These are phyloP conservation scores for Kluyveromyces aestuarii DNA, from an alignment of 805 yeast genomes.

Conservation along the genomic window DNA sequence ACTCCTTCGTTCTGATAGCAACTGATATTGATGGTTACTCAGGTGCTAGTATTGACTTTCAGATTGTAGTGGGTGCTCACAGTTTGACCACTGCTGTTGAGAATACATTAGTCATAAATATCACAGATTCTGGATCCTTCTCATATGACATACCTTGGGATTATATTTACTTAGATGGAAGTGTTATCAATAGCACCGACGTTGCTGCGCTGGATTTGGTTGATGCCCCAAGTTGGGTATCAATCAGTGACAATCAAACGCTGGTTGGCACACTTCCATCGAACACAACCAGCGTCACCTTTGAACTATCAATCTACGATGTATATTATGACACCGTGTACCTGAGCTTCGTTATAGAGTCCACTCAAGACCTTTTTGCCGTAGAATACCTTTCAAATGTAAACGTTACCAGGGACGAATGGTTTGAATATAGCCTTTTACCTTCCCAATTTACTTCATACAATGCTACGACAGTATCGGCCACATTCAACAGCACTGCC, in stretches of 20 bases:
- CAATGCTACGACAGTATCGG: conserved; percentile 39
- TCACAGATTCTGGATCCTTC: conserved; percentile 52
- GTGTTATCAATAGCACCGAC: conserved; percentile 37
- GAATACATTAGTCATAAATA: conserved; percentile 50
- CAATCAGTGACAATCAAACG: conserved; percentile 32
- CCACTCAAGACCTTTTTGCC: conserved; percentile 48
- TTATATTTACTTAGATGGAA: conserved; percentile 57
- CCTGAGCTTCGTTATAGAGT: conserved; percentile 47
- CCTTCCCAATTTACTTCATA: conserved; percentile 49
- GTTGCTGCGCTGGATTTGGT: conserved; percentile 43
- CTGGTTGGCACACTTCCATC: conserved; percentile 52
- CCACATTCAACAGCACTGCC: conserved; percentile 30
- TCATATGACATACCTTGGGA: conserved; percentile 52
- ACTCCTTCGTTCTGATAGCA: conserved; percentile 64
- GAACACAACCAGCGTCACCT: conserved; percentile 30
- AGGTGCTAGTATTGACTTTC: conserved; percentile 61
- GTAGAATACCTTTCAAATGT: conserved; percentile 42
- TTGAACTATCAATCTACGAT: conserved; percentile 53
- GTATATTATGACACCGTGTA: conserved; percentile 49
- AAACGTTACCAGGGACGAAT: conserved; percentile 60
- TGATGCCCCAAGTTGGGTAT: conserved; percentile 54
- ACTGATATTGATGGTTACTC: conserved; percentile 69
- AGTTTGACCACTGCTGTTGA: conserved; percentile 60
- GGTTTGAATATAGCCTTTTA: conserved; percentile 47
- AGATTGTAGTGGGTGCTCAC: conserved; percentile 81